phyloP scores from a whole-genome alignment of 495 filamentous ascomycete genomes.

The Penicillium egyptiacum region DNA sequence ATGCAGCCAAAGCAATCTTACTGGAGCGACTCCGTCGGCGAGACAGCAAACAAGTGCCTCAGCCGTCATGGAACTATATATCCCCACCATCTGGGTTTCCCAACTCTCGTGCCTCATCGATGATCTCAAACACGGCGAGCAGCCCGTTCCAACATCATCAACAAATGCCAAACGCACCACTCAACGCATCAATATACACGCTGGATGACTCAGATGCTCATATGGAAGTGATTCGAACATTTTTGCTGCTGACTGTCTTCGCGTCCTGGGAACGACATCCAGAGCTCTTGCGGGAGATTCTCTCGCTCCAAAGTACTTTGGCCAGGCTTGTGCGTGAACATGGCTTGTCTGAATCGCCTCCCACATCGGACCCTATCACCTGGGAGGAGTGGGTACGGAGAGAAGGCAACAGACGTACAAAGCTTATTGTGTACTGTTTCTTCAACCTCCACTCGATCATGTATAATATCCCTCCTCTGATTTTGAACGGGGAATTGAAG shows the following conservation, averaged over 20 bases:
- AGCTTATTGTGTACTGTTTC: conserved; percentile 55
- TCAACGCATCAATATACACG: conserved; percentile 39
- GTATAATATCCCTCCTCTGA: conserved; percentile 55
- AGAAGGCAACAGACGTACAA: conserved; percentile 53
- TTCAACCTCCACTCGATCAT: conserved; percentile 56
- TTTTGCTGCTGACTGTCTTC: conserved; percentile 50
- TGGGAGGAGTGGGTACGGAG: conserved; percentile 53
- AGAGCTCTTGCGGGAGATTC: conserved; percentile 50
- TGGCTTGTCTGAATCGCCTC: conserved; percentile 42
- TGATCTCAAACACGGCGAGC: conserved; percentile 39
- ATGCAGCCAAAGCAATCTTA: conserved; percentile 55
- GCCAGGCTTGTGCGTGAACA: conserved; percentile 51
- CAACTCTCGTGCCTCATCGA: conserved; percentile 43
- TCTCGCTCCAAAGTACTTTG: conserved; percentile 51
- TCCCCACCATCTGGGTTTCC: conserved; percentile 40
- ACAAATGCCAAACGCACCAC: conserved; percentile 29
- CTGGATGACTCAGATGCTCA: conserved; percentile 50
- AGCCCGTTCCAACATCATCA: conserved; percentile 44
- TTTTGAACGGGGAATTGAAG: conserved; percentile 50
- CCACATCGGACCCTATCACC: conserved; percentile 35
- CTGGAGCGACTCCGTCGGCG: conserved; percentile 48
- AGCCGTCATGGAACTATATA: conserved; percentile 46
- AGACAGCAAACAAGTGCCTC: conserved; percentile 47
- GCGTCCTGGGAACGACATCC: conserved; percentile 56
- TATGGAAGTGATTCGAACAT: conserved; percentile 52